These are phyloP conservation scores for Vigna nakashimae DNA, from an alignment of 306 rosid genomes.

Conservation along the genomic window DNA sequence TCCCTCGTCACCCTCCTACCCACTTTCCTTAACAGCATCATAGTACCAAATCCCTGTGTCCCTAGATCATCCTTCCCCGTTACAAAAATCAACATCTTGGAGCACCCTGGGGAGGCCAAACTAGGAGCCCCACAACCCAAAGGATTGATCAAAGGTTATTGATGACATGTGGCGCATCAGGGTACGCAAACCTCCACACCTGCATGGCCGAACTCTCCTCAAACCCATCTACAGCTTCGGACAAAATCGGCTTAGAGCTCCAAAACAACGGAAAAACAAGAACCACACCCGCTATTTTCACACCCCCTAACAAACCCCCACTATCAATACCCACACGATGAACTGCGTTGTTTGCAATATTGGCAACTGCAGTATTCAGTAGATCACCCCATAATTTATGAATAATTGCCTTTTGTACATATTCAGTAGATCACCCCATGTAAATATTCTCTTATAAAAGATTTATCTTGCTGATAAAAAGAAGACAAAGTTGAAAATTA, in stretches of 20 bases:
- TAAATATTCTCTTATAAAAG: no score
- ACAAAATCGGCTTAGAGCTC: conserved; percentile 50
- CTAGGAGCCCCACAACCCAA: conserved; percentile 48
- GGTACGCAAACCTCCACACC: conserved; percentile 55
- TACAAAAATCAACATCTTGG: conserved; percentile 48
- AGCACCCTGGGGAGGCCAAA: conserved; percentile 48
- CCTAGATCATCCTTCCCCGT: conserved; percentile 51
- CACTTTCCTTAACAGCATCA: conserved; percentile 54
- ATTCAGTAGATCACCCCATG: no score
- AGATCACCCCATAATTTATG: no score
- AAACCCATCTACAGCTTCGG: conserved; percentile 35
- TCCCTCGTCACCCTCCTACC: conserved; percentile 56
- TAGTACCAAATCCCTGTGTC: conserved; percentile 57
- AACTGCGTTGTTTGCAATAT: conserved; percentile 43
- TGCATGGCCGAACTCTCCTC: conserved; percentile 29
- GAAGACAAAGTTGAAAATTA: no score
- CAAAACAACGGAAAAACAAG: conserved; percentile 51
- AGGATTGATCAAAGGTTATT: conserved; percentile 59
- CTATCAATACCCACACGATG: conserved; percentile 47
- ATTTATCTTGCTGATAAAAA: no score
- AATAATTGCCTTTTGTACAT: no score
- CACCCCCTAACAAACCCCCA: conserved; percentile 40
- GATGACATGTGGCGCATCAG: conserved; percentile 48
- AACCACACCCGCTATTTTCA: conserved; percentile 44
- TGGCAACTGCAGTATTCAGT: conserved; percentile 45